phyloP scores from a whole-genome alignment of 306 rosid species.

The Canavalia gladiata region DNA sequence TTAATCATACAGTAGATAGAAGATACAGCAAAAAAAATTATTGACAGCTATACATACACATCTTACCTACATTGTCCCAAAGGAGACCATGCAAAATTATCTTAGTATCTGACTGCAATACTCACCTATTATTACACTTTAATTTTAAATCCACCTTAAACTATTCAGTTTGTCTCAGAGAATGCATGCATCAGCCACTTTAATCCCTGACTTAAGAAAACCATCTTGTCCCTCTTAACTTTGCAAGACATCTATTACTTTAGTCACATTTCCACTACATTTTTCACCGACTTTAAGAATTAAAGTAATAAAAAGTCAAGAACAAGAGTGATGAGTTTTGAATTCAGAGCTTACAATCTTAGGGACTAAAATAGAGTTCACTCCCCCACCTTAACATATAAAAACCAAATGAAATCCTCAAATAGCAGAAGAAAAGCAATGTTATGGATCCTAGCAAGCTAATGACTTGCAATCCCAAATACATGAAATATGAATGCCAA shows the following conservation, averaged over 20 bases:
- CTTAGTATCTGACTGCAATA: slow-evolving; percentile 22
- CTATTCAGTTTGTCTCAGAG: neutral
- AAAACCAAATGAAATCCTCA: slow-evolving; percentile 27
- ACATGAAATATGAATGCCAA: neutral
- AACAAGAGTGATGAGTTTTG: neutral
- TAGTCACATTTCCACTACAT: neutral
- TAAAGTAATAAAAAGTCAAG: neutral
- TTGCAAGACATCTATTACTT: neutral
- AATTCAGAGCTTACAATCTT: neutral
- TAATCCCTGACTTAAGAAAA: neutral
- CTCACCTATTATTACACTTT: slow-evolving; percentile 1
- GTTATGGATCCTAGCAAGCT: slow-evolving; percentile 27
- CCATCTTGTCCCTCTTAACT: neutral
- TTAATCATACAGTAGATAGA: neutral
- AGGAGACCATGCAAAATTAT: neutral
- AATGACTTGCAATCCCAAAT: neutral
- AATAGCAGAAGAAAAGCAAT: neutral
- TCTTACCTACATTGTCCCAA: neutral
- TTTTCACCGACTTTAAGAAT: neutral
- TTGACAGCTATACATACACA: neutral
- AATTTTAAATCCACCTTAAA: slow-evolving; percentile 3
- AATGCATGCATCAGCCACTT: neutral
- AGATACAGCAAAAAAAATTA: neutral
- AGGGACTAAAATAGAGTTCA: neutral
- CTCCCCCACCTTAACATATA: neutral